Base-by-base conservation (phyloP, 371 early-diverging fungal genomes). In the Mucor irregularis region DNA sequence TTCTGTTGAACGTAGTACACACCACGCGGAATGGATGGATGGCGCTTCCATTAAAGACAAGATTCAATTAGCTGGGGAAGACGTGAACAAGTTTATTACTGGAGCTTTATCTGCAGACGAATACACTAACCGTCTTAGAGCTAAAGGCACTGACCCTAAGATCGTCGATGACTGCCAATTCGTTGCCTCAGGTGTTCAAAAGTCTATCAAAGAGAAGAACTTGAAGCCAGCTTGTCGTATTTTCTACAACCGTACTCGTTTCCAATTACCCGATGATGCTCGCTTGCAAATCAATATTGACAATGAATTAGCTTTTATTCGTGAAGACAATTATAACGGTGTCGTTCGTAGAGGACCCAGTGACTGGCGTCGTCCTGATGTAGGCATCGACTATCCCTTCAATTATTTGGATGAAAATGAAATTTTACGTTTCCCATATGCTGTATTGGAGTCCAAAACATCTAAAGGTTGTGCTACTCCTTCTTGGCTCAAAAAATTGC, bases 181-280 rank as follows among this genome's bases (percentile, higher is more conserved):
- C 34, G 86, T 99, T 37, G 82, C 95, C 16, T 62, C 70, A 4
- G 96, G 97, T 56, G 84, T 98, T 19, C 93, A 92, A 64, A 59
- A 78, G 5, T 84, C 90, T 17, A 84, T 98, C 17, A 58, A 77
- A 8, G 76, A 87, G 7, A 92, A 91, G 69, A 71, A 86, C 9
- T 74, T 99, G 39, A 65, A 75, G 13, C 99, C 99, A 44, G 59
- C 70, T 21, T 65, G 67, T 40, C 90, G 99, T 39, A 92, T 97
- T 2, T 94, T 95, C 66, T 99, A 99, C 78, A 96, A 95, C 66
- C 90, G 99, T 58, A 97, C 95, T 7, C 97, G 97, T 5, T 99
- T 99, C 81, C 99, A 99, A 74, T 76, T 97, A 22, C 96, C 97
- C 1, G 95, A 94, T 25, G 97, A 98, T 71, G 88, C 93, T 8